Conservation (phyloP, 805 yeast species). For the Wickerhamiella musiphila region DNA sequence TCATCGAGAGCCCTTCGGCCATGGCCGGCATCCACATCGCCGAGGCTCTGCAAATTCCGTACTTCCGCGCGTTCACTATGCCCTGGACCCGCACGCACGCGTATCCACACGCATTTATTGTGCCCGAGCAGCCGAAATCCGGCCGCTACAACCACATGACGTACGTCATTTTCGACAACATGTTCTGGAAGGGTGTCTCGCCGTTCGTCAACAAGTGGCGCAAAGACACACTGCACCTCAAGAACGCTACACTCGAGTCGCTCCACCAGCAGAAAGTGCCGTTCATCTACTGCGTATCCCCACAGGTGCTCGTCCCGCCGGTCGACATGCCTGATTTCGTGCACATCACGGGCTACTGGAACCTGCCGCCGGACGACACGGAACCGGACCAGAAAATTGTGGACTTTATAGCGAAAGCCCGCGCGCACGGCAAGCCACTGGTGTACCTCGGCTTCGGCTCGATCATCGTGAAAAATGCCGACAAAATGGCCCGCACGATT, state of each 20-base stretch:
- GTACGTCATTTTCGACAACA: slow-evolving; percentile 81
- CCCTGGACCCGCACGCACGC: slow-evolving; percentile 96
- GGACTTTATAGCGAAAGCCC: slow-evolving; percentile 47
- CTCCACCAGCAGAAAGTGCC: slow-evolving; percentile 72
- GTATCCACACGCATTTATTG: slow-evolving; percentile 90
- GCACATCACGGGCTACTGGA: slow-evolving; percentile 94
- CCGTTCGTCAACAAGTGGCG: slow-evolving; percentile 84
- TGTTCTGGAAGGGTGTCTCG: slow-evolving; percentile 85
- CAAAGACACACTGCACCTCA: slow-evolving; percentile 41
- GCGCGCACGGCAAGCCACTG: slow-evolving; percentile 41
- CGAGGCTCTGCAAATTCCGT: slow-evolving; percentile 77
- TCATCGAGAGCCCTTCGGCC: slow-evolving; percentile 91
- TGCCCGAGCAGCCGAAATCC: slow-evolving; percentile 83
- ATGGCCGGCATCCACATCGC: slow-evolving; percentile 94
- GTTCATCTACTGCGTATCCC: slow-evolving; percentile 76
- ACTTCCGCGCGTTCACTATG: slow-evolving; percentile 92
- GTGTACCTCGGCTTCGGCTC: slow-evolving; percentile 95
- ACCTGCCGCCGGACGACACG: slow-evolving; percentile 38
- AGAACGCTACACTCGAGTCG: slow-evolving; percentile 48
- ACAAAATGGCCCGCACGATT: slow-evolving; percentile 57
- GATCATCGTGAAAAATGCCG: slow-evolving; percentile 75
- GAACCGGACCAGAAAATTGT: slow-evolving; percentile 42
- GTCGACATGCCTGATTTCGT: slow-evolving; percentile 92
- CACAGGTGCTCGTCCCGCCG: slow-evolving; percentile 77
- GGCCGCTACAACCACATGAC: slow-evolving; percentile 87